Percentiles rank a stretch among this genome's conserved stretches.
These are phyloP conservation scores for Hymenoscyphus infarciens DNA, from an alignment of 2,329 filamentous ascomycete species.

Conservation along the genomic window DNA sequence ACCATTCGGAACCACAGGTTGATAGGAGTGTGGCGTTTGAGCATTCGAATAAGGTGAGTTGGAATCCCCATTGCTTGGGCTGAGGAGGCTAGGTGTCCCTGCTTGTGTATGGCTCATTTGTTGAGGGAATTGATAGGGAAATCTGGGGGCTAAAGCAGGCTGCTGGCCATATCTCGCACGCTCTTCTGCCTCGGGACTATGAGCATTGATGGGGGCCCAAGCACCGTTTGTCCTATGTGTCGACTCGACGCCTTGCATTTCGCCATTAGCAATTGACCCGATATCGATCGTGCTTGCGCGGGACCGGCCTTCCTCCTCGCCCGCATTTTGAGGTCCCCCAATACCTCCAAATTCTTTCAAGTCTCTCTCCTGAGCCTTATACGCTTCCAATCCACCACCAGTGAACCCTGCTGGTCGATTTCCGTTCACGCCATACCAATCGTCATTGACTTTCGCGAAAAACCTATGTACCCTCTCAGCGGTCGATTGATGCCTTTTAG, in stretches of 20 bases:
- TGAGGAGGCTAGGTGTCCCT: conserved; percentile 26
- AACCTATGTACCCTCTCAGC: conserved; percentile 52
- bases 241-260: conserved; percentile 34
- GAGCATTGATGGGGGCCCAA: conserved; percentile 32
- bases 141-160: conserved; percentile 18
- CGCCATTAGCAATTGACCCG: conserved; percentile 25
- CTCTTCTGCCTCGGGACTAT: conserved; percentile 25
- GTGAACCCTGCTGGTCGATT: conserved; percentile 6
- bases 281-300: conserved; percentile 32
- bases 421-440: background rate
- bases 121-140: conserved; percentile 14
- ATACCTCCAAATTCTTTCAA: conserved; percentile 48
- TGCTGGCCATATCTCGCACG: conserved; percentile 22
- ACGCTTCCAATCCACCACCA: conserved; percentile 54
- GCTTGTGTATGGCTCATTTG: conserved; percentile 27
- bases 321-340: conserved; percentile 15
- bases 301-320: conserved; percentile 25
- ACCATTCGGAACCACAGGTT: background rate
- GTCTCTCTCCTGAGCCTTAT: conserved; percentile 49
- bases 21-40: conserved; percentile 16
- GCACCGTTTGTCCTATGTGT: conserved; percentile 21
- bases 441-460: conserved; percentile 37
- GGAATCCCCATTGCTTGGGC: conserved; percentile 29
- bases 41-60: conserved; percentile 28
- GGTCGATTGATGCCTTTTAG: conserved; percentile 51